These are phyloP conservation scores for Zymoseptoria brevis DNA, from an alignment of 2,329 filamentous ascomycete species.

Conservation along the genomic window DNA sequence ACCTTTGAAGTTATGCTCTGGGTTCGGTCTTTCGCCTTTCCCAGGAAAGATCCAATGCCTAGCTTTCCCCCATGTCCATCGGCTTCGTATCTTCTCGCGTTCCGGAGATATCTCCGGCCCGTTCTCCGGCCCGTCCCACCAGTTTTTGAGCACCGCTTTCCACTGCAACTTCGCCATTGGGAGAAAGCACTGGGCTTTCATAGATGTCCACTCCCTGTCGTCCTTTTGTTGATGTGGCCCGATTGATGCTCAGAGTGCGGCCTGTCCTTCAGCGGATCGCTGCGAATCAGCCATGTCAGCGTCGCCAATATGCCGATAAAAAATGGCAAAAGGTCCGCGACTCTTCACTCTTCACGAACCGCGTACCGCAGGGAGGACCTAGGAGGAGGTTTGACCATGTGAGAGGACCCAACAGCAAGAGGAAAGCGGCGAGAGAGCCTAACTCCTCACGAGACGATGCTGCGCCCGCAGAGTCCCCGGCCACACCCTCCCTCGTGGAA, in stretches of 20 bases:
- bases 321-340: background rate
- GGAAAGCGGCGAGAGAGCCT: background rate
- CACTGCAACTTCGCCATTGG: background rate
- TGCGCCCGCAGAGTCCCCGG: background rate
- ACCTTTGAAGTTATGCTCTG: too few relatives aligned
- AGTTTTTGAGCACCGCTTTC: background rate
- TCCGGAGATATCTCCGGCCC: background rate
- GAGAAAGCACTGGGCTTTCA: background rate
- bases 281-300: background rate
- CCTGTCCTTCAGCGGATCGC: slow-evolving; percentile 8
- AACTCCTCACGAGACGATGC: background rate
- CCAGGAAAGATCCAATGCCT: background rate
- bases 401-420: background rate
- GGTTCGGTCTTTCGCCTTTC: background rate
- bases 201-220: background rate
- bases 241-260: slow-evolving; percentile 21
- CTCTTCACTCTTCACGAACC: background rate
- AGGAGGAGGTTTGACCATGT: background rate
- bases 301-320: background rate
- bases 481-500: slow-evolving; percentile 34
- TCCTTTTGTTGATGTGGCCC: slow-evolving; percentile 8
- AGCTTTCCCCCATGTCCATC: background rate
- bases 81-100: background rate
- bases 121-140: background rate
- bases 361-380: background rate